phyloP scores from a whole-genome alignment of 2,329 filamentous ascomycete species.

The Fusarium zealandicum region DNA sequence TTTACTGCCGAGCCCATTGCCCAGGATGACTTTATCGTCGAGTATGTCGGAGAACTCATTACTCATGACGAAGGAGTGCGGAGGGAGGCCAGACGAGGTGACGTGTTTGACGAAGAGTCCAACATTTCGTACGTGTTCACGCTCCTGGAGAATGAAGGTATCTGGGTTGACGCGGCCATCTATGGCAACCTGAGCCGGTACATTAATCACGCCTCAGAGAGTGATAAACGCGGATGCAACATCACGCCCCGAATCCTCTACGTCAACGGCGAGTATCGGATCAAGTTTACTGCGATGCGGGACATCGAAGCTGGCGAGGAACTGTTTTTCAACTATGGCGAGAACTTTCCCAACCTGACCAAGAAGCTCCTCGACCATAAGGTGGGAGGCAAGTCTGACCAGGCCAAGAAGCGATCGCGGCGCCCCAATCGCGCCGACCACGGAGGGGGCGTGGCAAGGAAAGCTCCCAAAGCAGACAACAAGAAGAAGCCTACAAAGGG shows the following conservation, averaged over 20 bases:
- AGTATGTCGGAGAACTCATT: constrained; percentile 82
- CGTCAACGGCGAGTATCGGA: constrained; percentile 78
- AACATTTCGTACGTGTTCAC: constrained; percentile 72
- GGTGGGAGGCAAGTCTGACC: constrained; percentile 43
- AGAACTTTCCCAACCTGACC: constrained; percentile 69
- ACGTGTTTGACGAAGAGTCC: constrained; percentile 66
- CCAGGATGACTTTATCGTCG: constrained; percentile 76
- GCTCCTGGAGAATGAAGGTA: constrained; percentile 65
- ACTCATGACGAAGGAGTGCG: constrained; percentile 73
- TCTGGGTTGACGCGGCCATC: constrained; percentile 76
- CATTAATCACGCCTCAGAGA: constrained; percentile 76
- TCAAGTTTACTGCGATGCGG: constrained; percentile 73
- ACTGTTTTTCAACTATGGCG: constrained; percentile 82
- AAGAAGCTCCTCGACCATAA: constrained; percentile 52
- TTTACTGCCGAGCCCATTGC: constrained; percentile 73
- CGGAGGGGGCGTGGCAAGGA: constrained; percentile 34
- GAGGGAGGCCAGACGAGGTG: constrained; percentile 66
- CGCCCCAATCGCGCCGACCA: constrained; percentile 28
- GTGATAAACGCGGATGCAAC: constrained; percentile 62
- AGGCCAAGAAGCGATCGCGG: constrained; percentile 40
- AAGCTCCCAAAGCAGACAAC: constrained; percentile 39
- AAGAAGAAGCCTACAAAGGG: constrained; percentile 36
- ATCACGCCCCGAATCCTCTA: constrained; percentile 71
- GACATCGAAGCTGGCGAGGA: constrained; percentile 77
- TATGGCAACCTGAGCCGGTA: constrained; percentile 84